Evolutionary conservation across 805 yeast species (phyloP), one percentile per base, ranked within the genome.

Genomic region (Ogataea allantospora): DNA sequence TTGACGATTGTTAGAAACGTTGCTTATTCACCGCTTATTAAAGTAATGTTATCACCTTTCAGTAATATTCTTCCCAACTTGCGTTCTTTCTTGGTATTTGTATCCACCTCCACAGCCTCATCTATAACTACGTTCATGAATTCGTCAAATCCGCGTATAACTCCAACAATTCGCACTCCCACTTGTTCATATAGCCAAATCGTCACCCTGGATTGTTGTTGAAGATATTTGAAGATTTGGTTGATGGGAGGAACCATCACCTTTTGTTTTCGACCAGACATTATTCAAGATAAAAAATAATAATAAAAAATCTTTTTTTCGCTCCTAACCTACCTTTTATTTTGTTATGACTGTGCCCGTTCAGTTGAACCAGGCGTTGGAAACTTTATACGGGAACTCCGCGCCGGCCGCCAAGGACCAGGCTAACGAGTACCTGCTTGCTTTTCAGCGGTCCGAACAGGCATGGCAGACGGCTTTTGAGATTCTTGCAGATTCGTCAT

Each of bases 31-130:
- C 33, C 38, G 24, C 33, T 35, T 1, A 93, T 83, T 40, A 91
- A 65, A 7, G 96, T 83, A 30, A 93, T 86, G 57, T 88, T 93
- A 57, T 93, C 99, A 4, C 99, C 99, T 62, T 93, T 93, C 40
- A 93, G 67, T 48, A 93, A 59, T 16, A 93, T 76, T 42, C 84
- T 68, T 1, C 96, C 96, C 40, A 87, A 55, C n/a, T 65, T 62
- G 18, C 77, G 73, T 38, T 67, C 67, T 25, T 52, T 51, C 8
- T 44, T 26, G 1, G 70, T 70, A 1, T 78, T 78, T 2, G 43
- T 30, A 35, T 72, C 67, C 5, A 91, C 68, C 51, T 95, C 96
- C 11, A 67, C 64, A 1, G 81, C 80, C 18, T 77, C 80, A 40
- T 76, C 81, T 10, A 77, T 47, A 14, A 76, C 80, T 8, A 77